Evolutionary conservation across 116 monocot species (phyloP).

Genomic region (Phalaenopsis hybrid): DNA sequence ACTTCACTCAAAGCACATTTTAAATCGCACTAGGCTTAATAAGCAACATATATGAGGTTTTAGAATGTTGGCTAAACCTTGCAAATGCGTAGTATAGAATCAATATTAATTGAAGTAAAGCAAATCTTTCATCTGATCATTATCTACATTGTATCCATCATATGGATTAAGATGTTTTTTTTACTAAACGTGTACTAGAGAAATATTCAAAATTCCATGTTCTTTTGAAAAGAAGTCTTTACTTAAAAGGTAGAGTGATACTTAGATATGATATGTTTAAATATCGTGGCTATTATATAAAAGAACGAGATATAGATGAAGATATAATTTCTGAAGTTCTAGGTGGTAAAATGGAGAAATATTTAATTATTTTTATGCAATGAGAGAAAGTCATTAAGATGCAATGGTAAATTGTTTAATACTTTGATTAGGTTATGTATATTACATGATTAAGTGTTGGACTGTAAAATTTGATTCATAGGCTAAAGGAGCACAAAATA

Average conservation of each 20-base stretch:
- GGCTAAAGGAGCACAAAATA: background rate
- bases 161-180: too few species aligned
- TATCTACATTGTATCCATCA: too few species aligned
- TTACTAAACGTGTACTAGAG: too few species aligned
- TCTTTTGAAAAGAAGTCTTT: background rate
- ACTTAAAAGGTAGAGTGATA: background rate
- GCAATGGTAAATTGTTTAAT: background rate
- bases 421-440: background rate
- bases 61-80: too few species aligned
- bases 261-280: background rate
- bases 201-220: too few species aligned
- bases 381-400: background rate
- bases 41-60: too few species aligned
- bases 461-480: background rate
- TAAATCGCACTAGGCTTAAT: too few species aligned
- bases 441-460: background rate
- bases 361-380: background rate
- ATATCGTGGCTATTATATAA: background rate
- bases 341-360: background rate
- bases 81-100: too few species aligned
- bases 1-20: too few species aligned
- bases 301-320: background rate
- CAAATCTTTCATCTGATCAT: too few species aligned
- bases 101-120: too few species aligned
- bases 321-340: background rate